Conservation (phyloP, 202 grass and related monocot species). For the Elaeis oleifera region DNA sequence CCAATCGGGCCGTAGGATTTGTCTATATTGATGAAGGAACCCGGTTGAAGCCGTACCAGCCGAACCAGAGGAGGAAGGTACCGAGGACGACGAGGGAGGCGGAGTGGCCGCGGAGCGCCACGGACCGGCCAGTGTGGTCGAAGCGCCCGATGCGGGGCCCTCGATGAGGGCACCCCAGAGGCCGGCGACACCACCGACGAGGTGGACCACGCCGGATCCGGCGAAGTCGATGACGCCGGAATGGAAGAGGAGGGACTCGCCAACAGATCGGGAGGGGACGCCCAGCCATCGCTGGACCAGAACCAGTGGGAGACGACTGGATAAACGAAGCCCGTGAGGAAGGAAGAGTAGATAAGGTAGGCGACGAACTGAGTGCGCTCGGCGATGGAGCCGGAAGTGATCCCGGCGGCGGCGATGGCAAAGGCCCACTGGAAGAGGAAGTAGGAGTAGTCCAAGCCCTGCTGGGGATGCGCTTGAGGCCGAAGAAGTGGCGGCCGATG, state of each 20-base stretch:
- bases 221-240: conserved; percentile 97
- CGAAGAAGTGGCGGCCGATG: conserved; percentile 89
- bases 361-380: conserved; percentile 89
- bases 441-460: conserved; percentile 63
- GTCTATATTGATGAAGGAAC: conserved; percentile 73
- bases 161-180: conserved; percentile 94
- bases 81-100: conserved; percentile 84
- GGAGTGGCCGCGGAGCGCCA: conserved; percentile 79
- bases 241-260: conserved; percentile 45
- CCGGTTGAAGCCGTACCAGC: conserved; percentile 93
- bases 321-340: conserved; percentile 90
- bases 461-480: conserved; percentile 44
- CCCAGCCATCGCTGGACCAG: conserved; percentile 84
- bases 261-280: conserved; percentile 34
- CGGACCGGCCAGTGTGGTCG: conserved; percentile 63
- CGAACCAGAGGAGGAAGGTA: conserved; percentile 95
- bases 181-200: conserved; percentile 80
- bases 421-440: conserved; percentile 99
- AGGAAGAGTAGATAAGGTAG: conserved; percentile 88
- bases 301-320: conserved; percentile 92
- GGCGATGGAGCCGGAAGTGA: conserved; percentile 95
- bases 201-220: conserved; percentile 93
- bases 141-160: conserved; percentile 81
- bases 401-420: conserved; percentile 90
- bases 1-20: conserved; percentile 72